Base-by-base conservation (phyloP, 352 stramenopile species). In the Pythium coloratum region DNA sequence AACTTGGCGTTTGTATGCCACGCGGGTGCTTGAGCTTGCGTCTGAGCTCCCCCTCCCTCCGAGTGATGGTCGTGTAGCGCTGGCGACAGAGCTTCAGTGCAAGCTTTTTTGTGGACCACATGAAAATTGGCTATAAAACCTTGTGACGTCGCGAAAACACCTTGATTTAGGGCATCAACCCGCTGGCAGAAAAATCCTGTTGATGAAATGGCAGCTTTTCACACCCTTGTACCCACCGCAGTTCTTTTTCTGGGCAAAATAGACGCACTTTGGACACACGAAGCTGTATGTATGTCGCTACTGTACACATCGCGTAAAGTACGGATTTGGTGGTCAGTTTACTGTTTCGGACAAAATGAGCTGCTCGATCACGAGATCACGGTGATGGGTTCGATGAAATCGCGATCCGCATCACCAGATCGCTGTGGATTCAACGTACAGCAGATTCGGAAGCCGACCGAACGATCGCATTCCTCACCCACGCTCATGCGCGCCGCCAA, bases 401-500 rank as follows among this genome's bases (percentile, higher is more conserved):
- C n/a, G 3, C 20, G 46, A 53, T 53, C 46, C 6, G 18, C n/a
- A 53, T 53, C 46, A 53, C 14, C 42, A 28, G 44, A 49, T 49
- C 40, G 12, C 40, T 18, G 44, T 2, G 44, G n/a, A 30, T 28
- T 57, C 51, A 36, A 57, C 32, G 3, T 38, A 40, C 28, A 59
- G 26, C 28, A n/a, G 8, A 33, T 24, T 40, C 14, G 18, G 54
- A 47, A 59, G 30, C 54, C 18, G 54, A 59, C 33, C 16, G 54
- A 59, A 46, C 54, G 34, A 46, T 59, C 56, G 44, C 56, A 24
- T 32, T 61, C 32, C 55, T 57, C 28, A 28, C 8, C 36, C 28
- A 30, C 63, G 10, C 26, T 18, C 8, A 77, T 71, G 67, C 61
- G 46, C n/a, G 60, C 73, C n/a, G 66, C 55, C 24, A 57, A 69